Evolutionary conservation across 2,329 filamentous ascomycete species (phyloP).

Genomic region (Beauveria caledonica): DNA sequence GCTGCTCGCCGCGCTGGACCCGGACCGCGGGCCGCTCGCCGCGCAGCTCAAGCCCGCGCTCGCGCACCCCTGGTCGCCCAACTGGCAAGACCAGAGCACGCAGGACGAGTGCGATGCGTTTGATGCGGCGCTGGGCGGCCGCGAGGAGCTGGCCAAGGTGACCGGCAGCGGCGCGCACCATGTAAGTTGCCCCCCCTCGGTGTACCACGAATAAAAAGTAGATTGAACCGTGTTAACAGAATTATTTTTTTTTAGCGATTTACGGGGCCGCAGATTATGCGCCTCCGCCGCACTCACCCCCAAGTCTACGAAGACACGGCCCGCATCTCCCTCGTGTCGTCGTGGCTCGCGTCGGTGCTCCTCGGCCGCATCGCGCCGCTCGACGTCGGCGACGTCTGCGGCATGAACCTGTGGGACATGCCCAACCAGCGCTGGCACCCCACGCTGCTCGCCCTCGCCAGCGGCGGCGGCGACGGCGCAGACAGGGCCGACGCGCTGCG

Average conservation of each 20-base stretch:
- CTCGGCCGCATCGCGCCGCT: slow-evolving; percentile 79
- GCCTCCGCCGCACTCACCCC: slow-evolving; percentile 73
- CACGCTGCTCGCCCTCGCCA: slow-evolving; percentile 64
- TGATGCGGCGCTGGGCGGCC: slow-evolving; percentile 60
- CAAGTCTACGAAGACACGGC: slow-evolving; percentile 72
- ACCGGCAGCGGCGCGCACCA: slow-evolving; percentile 95
- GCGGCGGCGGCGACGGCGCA: slow-evolving; percentile 42
- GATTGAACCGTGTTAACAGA: too few species aligned
- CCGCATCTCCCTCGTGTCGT: slow-evolving; percentile 88
- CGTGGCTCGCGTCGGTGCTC: slow-evolving; percentile 86
- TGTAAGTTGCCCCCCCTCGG: slow-evolving; percentile 41
- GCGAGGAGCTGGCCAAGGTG: slow-evolving; percentile 61
- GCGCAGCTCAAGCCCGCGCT: slow-evolving; percentile 67
- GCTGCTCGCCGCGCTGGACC: slow-evolving; percentile 53
- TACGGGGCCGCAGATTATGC: slow-evolving; percentile 92
- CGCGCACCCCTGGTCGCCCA: slow-evolving; percentile 80
- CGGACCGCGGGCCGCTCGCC: slow-evolving; percentile 48
- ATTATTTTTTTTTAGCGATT: slow-evolving; percentile 56
- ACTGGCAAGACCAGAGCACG: slow-evolving; percentile 97
- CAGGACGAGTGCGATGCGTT: slow-evolving; percentile 87
- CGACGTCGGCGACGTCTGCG: slow-evolving; percentile 89
- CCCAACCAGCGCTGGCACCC: slow-evolving; percentile 64
- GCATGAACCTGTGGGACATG: slow-evolving; percentile 96
- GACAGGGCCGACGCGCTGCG: slow-evolving; percentile 55
- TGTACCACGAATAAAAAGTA: too few species aligned